Evolutionary conservation across 352 stramenopile genomes (phyloP).

Genomic region (Plasmopara muralis): DNA sequence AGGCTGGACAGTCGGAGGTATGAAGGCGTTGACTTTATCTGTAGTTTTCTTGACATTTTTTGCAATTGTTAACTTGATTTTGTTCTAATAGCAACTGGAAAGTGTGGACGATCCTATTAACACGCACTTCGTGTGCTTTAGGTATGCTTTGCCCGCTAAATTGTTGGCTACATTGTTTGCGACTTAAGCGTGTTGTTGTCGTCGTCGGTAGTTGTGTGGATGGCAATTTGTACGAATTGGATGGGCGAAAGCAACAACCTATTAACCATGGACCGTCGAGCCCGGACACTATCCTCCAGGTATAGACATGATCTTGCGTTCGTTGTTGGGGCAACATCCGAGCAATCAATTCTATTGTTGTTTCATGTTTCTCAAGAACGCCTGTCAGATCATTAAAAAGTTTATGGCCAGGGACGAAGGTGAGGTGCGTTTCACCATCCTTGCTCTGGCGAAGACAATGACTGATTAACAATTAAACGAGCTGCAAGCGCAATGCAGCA

Average conservation of each 20-base stretch:
- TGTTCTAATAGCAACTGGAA: conserved; percentile 62
- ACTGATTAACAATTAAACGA: conserved; percentile 14
- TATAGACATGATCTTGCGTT: conserved; percentile 11
- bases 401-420: conserved; percentile 93
- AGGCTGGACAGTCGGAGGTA: conserved; percentile 86
- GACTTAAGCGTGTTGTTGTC: background rate
- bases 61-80: background rate
- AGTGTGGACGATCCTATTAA: conserved; percentile 89
- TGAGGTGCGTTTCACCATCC: conserved; percentile 93
- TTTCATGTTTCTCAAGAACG: conserved; percentile 41
- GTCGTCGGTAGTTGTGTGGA: conserved; percentile 65
- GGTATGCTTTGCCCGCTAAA: conserved; percentile 23
- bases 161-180: background rate
- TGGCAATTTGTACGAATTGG: conserved; percentile 92
- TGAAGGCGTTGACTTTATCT: background rate
- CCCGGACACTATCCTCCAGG: conserved; percentile 76
- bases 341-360: background rate
- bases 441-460: conserved; percentile 81
- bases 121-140: conserved; percentile 97
- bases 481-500: no score
- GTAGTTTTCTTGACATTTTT: background rate
- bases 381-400: conserved; percentile 84
- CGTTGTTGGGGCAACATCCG: background rate
- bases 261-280: conserved; percentile 91
- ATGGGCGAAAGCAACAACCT: conserved; percentile 91